phyloP scores from a whole-genome alignment of 2,329 filamentous ascomycete species.

The Cladophialophora psammophila region DNA sequence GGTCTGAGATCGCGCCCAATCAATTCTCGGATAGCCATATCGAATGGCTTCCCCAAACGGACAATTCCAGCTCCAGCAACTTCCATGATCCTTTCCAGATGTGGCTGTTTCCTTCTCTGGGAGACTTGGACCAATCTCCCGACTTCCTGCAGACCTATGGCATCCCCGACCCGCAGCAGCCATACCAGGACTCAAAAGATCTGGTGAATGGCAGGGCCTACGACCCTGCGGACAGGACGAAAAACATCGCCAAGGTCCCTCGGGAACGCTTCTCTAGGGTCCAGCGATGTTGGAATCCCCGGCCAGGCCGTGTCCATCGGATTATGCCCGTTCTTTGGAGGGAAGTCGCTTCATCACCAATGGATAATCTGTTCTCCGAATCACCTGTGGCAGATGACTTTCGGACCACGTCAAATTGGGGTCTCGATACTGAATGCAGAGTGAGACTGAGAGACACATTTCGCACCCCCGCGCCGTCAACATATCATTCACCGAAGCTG shows the following conservation, averaged over 20 bases:
- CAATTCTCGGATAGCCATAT: constrained; percentile 29
- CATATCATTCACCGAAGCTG: constrained; percentile 34
- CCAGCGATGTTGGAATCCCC: constrained; percentile 52
- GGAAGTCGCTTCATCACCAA: constrained; percentile 47
- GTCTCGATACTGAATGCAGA: constrained; percentile 53
- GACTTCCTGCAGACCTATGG: constrained; percentile 36
- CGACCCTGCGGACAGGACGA: constrained; percentile 28
- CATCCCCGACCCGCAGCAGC: constrained; percentile 20
- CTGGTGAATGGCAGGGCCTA: constrained; percentile 20
- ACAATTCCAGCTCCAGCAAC: constrained; percentile 28
- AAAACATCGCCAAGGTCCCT: constrained; percentile 44
- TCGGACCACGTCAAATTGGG: constrained; percentile 38
- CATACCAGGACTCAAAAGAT: constrained; percentile 27
- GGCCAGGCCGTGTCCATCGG: constrained; percentile 48
- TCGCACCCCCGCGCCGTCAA: constrained; percentile 39
- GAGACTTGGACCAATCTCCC: constrained; percentile 36
- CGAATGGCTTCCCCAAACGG: constrained; percentile 34
- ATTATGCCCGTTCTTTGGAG: constrained; percentile 53
- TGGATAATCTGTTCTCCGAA: constrained; percentile 52
- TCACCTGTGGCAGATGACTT: constrained; percentile 35
- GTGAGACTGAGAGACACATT: constrained; percentile 50
- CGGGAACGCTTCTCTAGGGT: constrained; percentile 53
- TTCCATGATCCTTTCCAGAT: constrained; percentile 39
- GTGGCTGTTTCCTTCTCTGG: constrained; percentile 38
- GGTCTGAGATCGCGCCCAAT: constrained; percentile 32